Evolutionary conservation across 129 eudicot genomes (phyloP).

Genomic region (carrot (Daucus carota)): DH1_v3.0 NC_030383.2:44078501-44079000

Average conservation of each 20-base stretch:
- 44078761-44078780: slow-evolving; percentile 44
- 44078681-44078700: slow-evolving; percentile 71
- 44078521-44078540: slow-evolving; percentile 77
- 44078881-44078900: slow-evolving; percentile 58
- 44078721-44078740: slow-evolving; percentile 89
- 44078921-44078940: slow-evolving; percentile 94
- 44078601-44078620: slow-evolving; percentile 79
- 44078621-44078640: slow-evolving; percentile 66
- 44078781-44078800: slow-evolving; percentile 39
- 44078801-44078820: slow-evolving; percentile 26
- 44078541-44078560: slow-evolving; percentile 56
- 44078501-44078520: slow-evolving; percentile 68
- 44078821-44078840: slow-evolving; percentile 66
- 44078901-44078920: slow-evolving; percentile 52
- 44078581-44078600: slow-evolving; percentile 86
- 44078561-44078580: slow-evolving; percentile 77
- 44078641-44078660: slow-evolving; percentile 82
- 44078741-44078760: slow-evolving; percentile 62
- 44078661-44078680: slow-evolving; percentile 76
- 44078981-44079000: slow-evolving; percentile 58
- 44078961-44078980: slow-evolving; percentile 69
- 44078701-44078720: slow-evolving; percentile 50
- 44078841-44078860: slow-evolving; percentile 69
- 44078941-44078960: slow-evolving; percentile 85
- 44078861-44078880: slow-evolving; percentile 36